Base-by-base conservation (phyloP, 805 yeast species). In the Kazachstania taianensis region DNA sequence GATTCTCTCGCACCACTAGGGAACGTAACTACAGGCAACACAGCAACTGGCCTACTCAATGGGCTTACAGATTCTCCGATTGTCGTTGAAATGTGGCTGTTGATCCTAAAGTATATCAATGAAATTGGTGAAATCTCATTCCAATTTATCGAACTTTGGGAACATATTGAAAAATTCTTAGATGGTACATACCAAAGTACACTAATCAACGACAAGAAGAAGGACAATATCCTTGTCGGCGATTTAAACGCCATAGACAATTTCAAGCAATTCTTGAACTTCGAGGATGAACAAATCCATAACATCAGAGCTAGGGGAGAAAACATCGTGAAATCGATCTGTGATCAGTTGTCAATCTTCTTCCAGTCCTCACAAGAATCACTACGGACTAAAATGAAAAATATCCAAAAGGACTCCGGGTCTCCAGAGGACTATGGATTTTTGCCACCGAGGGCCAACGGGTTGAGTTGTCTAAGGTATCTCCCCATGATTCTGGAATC, bases 381-480 rank as follows among this genome's bases (percentile, higher is more conserved):
- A 6, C 20, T 38, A 28, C 15, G 20, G n/a, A 33, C 13, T 6
- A 30, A 30, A 7, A 26, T 8, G 6, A 20, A 30, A 8, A 20
- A 20, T 13, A 25, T 30, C 13, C 34, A 20, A 14, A 44, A 41
- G 25, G 57, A 46, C 9, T 45, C 55, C 8, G 65, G 63, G 5
- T 30, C 48, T 1, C 52, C 63, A 1, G 31, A 44, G 5, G 56
- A 58, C 24, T 72, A 63, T 51, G 78, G 78, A 1, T 77, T 75
- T 46, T 50, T 78, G 16, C 87, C 89, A 3, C 78, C 79, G 1
- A 63, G 65, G 36, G 65, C 85, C 1, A 81, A 79, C 48, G 70
- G 80, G 7, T 59, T 81, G 17, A 67, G 82, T 31, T 65, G 80
- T 2, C 53, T 75, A 24, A 65, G 70, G 43, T 75, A 71, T 45